phyloP scores from a whole-genome alignment of 441 rosid species.

The Gossypium lobatum region DNA sequence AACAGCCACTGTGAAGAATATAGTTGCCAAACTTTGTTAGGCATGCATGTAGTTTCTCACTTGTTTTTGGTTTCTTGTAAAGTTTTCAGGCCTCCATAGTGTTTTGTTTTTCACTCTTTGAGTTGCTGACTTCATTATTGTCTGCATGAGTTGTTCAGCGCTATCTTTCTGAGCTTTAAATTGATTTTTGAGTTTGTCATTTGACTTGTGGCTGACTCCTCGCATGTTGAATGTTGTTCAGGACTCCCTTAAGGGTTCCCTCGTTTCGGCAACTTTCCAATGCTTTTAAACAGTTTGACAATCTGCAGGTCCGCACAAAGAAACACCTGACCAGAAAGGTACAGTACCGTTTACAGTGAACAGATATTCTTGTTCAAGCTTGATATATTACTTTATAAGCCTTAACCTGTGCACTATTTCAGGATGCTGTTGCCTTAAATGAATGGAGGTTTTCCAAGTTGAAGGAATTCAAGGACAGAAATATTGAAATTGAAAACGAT shows the following conservation, averaged over 20 bases:
- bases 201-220: slow-evolving; percentile 9
- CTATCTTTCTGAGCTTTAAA: slow-evolving; percentile 4
- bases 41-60: neutral
- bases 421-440: slow-evolving; percentile 84
- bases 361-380: neutral
- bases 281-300: slow-evolving; percentile 84
- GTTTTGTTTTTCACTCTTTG: neutral
- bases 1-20: neutral
- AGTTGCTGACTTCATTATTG: neutral
- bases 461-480: slow-evolving; percentile 66
- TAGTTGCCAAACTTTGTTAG: slow-evolving; percentile 2
- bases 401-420: slow-evolving; percentile 21
- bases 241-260: slow-evolving; percentile 59
- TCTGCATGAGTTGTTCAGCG: neutral
- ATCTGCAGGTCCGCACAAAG: slow-evolving; percentile 67
- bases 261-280: slow-evolving; percentile 82
- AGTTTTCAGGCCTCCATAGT: neutral
- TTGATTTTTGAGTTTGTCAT: neutral
- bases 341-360: slow-evolving; percentile 1
- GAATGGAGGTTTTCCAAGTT: slow-evolving; percentile 93
- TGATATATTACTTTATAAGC: neutral
- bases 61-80: neutral
- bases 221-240: slow-evolving; percentile 28
- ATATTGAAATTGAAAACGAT: slow-evolving; percentile 70
- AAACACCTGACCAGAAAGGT: slow-evolving; percentile 89